Conservation (phyloP, 2,329 filamentous ascomycete genomes). For the Fusarium sp. region DNA sequence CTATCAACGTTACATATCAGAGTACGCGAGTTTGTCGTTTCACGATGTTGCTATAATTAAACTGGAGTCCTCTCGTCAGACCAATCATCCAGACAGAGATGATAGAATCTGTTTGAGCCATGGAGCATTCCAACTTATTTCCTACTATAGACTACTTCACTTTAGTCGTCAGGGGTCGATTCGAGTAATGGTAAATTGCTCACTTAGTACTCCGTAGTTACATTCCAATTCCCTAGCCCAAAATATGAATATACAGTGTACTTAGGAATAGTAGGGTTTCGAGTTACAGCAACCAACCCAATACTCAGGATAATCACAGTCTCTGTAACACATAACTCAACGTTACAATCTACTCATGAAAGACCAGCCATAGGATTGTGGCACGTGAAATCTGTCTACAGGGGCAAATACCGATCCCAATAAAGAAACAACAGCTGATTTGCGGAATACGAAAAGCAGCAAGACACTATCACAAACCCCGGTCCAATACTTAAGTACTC, state of each 20-base stretch:
- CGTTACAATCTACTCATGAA: conserved; percentile 12
- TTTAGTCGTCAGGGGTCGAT: background rate
- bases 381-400: background rate
- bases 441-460: background rate
- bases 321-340: conserved; percentile 7
- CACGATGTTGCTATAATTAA: conserved; percentile 9
- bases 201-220: background rate
- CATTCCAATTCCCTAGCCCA: background rate
- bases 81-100: background rate
- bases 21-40: conserved; percentile 2
- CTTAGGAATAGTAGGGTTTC: background rate
- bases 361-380: background rate
- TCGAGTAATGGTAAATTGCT: background rate
- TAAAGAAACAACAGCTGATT: background rate
- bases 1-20: conserved; percentile 1
- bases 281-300: conserved; percentile 1
- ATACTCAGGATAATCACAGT: background rate
- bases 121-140: background rate
- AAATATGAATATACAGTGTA: background rate
- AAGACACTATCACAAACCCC: conserved; percentile 5
- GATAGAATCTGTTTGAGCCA: background rate
- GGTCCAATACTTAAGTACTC: background rate
- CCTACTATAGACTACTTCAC: background rate
- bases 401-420: background rate
- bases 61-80: background rate